Base-by-base conservation (phyloP, 768 basidiomycete genomes). In the Cystobasidium onofrii region DNA sequence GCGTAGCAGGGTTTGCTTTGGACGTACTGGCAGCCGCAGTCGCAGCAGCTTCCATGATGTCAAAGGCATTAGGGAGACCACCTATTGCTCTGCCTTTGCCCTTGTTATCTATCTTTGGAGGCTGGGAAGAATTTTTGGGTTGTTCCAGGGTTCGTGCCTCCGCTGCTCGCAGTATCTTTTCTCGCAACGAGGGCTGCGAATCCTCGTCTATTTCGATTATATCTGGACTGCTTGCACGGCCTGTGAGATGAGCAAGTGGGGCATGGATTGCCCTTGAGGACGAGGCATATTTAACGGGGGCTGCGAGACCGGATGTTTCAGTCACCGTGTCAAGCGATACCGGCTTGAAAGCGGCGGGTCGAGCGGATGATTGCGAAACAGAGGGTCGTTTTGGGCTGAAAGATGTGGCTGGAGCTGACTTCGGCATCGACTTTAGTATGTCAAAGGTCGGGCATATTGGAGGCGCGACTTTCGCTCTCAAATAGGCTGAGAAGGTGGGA, bases 11-110 rank as follows among this genome's bases (percentile, higher is more conserved):
- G 63, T 39, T 29, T 15, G 25, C 6, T 27, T 7, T 25, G 3
- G 33, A 43, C 7, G 63, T 34, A 9, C 9, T 17, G 10, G 31
- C 20, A 39, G 12, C 36, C 18, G 63, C 36, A 4, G 18, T 34
- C 15, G 63, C 63, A n/a, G 63, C 34, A 41, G 63, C 63, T 23
- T 46, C 33, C 25, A 64, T 27, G 12, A 41, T 43, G 63, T 64
- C 63, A 23, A 64, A 39, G 1, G 57, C 57, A 29, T 60, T 29
- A 27, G 57, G 57, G 27, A 29, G 27, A 29, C 6, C 29, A 27
- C n/a, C n/a, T n/a, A n/a, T n/a, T n/a, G 57, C 57, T 20, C 31
- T 60, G 57, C 57, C 33, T 60, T 60, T 60, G 23, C 57, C 57
- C 20, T 60, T 60, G 9, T 6, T 12, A 20, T 60, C 57, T 29